phyloP scores from a whole-genome alignment of 306 rosid genomes.

The Pueraria montana region DNA sequence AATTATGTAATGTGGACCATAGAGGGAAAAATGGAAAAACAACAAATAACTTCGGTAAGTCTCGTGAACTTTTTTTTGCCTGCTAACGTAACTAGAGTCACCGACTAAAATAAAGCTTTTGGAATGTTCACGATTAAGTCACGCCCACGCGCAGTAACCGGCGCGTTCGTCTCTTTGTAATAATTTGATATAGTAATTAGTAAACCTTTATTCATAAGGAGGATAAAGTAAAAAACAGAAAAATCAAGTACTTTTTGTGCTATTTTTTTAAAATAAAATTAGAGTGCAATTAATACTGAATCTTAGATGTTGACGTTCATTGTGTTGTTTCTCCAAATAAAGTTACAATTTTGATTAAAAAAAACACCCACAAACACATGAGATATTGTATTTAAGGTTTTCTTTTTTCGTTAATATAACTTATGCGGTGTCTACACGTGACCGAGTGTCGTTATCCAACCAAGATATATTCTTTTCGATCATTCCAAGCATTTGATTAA shows the following conservation, averaged over 20 bases:
- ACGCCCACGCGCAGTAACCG: background rate
- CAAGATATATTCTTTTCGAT: background rate
- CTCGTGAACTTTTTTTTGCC: constrained; percentile 53
- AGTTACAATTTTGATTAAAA: background rate
- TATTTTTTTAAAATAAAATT: background rate
- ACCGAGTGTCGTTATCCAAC: background rate
- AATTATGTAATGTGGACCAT: background rate
- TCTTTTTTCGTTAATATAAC: background rate
- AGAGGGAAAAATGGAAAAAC: background rate
- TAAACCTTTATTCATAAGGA: background rate
- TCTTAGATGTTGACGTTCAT: background rate
- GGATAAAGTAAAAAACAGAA: background rate
- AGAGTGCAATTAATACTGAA: background rate
- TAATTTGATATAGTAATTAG: too few relatives aligned
- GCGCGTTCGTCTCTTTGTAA: background rate
- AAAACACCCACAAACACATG: background rate
- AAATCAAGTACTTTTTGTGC: too few relatives aligned
- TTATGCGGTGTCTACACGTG: constrained; percentile 6
- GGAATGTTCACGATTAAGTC: background rate
- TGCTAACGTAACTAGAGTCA: background rate
- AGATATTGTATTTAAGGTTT: background rate
- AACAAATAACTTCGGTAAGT: background rate
- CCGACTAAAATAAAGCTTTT: background rate
- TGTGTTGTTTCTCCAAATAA: background rate
- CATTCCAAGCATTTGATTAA: background rate